Percentiles rank a stretch among this genome's conserved stretches.
Evolutionary conservation across 1,284 basidiomycete species (phyloP).

Genomic region (Ceraceosorus guamensis): DNA sequence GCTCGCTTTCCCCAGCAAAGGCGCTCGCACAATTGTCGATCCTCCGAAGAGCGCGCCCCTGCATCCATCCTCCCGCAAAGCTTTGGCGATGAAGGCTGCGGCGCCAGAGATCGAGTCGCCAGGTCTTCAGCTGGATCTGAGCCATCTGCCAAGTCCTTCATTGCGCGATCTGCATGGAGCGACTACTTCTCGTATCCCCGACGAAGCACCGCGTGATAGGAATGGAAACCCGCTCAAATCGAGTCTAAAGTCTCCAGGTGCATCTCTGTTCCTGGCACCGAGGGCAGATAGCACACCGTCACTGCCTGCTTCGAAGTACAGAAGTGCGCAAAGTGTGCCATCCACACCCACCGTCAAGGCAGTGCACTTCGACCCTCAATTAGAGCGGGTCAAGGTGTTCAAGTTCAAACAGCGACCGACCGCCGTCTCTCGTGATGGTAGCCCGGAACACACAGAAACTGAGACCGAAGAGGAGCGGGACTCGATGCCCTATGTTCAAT

Average conservation of each 20-base stretch:
- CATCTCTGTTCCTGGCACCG: constrained; percentile 50
- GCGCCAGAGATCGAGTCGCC: constrained; percentile 17
- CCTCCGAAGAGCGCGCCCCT: constrained; percentile 11
- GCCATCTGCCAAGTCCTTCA: constrained; percentile 30
- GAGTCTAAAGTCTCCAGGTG: constrained; percentile 66
- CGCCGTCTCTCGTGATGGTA: constrained; percentile 82
- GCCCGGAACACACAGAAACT: constrained; percentile 75
- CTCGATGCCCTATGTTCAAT: constrained; percentile 54
- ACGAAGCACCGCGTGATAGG: constrained; percentile 67
- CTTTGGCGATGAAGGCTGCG: constrained; percentile 27
- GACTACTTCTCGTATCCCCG: constrained; percentile 19
- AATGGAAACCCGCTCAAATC: constrained; percentile 86
- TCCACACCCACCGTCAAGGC: constrained; percentile 66
- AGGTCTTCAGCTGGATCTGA: constrained; percentile 36
- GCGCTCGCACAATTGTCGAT: neutral
- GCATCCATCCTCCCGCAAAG: constrained; percentile 30
- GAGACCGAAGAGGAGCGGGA: constrained; percentile 59
- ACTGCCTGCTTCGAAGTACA: constrained; percentile 12
- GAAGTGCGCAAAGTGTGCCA: constrained; percentile 32
- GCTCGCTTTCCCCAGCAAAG: constrained; percentile 19
- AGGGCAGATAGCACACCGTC: constrained; percentile 53
- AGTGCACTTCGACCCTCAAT: constrained; percentile 84
- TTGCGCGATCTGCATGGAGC: constrained; percentile 10
- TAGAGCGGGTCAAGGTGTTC: constrained; percentile 84
- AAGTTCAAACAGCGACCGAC: constrained; percentile 84